phyloP scores from a whole-genome alignment of 2,329 filamentous ascomycete species.

The Pyricularia sp. region DNA sequence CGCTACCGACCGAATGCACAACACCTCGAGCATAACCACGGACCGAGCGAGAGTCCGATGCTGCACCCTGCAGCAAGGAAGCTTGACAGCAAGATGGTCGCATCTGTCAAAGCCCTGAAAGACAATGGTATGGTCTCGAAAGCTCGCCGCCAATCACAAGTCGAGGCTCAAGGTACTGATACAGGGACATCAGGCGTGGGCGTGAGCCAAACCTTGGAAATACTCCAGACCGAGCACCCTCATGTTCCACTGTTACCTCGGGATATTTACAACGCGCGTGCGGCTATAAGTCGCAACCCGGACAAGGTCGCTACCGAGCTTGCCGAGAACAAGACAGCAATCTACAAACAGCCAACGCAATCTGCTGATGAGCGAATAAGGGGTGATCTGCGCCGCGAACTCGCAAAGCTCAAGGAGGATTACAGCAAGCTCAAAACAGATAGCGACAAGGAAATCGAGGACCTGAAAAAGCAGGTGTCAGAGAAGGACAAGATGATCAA shows the following conservation, averaged over 20 bases:
- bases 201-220: slow-evolving; percentile 53
- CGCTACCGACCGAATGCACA: slow-evolving; percentile 46
- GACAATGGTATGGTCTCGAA: slow-evolving; percentile 41
- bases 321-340: slow-evolving; percentile 48
- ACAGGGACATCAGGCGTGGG: slow-evolving; percentile 36
- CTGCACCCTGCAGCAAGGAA: slow-evolving; percentile 53
- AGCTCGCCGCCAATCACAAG: slow-evolving; percentile 1
- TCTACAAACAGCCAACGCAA: slow-evolving; percentile 52
- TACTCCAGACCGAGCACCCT: slow-evolving; percentile 50
- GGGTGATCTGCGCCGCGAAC: slow-evolving; percentile 46
- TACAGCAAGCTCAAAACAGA: slow-evolving; percentile 41
- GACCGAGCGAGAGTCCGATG: slow-evolving; percentile 53
- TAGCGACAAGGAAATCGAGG: slow-evolving; percentile 43
- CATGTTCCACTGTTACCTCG: slow-evolving; percentile 49
- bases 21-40: slow-evolving; percentile 51
- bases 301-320: slow-evolving; percentile 46
- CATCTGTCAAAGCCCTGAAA: slow-evolving; percentile 52
- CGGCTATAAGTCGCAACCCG: slow-evolving; percentile 53
- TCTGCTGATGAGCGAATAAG: slow-evolving; percentile 52
- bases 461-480: slow-evolving; percentile 43
- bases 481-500: slow-evolving; percentile 50
- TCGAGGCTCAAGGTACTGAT: slow-evolving; percentile 5
- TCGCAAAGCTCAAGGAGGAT: slow-evolving; percentile 44
- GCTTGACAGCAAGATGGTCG: slow-evolving; percentile 54
- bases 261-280: slow-evolving; percentile 55